These are phyloP conservation scores for Trypanosoma rangeli DNA, from an alignment of 208 protist species.

Conservation along the genomic window DNA sequence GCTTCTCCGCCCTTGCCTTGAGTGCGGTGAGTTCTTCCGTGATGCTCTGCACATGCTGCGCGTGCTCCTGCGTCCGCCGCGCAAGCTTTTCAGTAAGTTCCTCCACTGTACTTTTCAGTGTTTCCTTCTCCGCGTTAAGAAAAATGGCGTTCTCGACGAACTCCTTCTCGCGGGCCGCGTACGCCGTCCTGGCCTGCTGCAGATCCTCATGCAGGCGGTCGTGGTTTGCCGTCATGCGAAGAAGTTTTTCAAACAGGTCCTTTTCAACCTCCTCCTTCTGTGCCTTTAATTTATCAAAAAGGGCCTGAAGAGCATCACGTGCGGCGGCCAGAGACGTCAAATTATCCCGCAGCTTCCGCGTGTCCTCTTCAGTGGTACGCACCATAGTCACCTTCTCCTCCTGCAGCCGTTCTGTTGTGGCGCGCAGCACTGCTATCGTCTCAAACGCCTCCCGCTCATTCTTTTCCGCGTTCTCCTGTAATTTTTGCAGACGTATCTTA, in stretches of 20 bases:
- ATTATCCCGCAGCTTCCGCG: slow-evolving; percentile 32
- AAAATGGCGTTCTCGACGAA: slow-evolving; percentile 79
- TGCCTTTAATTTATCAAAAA: slow-evolving; percentile 36
- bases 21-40: slow-evolving; percentile 45
- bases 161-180: slow-evolving; percentile 64
- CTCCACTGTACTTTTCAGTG: slow-evolving; percentile 48
- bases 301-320: slow-evolving; percentile 26
- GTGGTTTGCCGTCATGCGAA: slow-evolving; percentile 73
- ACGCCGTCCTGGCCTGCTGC: slow-evolving; percentile 33
- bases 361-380: slow-evolving; percentile 31
- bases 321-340: slow-evolving; percentile 24
- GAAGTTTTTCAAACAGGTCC: slow-evolving; percentile 74
- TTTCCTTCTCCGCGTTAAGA: slow-evolving; percentile 77
- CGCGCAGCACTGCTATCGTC: slow-evolving; percentile 66
- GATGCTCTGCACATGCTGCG: slow-evolving; percentile 40
- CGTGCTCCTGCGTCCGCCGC: slow-evolving; percentile 36
- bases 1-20: slow-evolving; percentile 31
- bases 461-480: slow-evolving; percentile 76
- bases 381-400: slow-evolving; percentile 33
- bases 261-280: slow-evolving; percentile 42
- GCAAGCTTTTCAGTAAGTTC: slow-evolving; percentile 46
- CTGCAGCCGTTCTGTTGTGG: slow-evolving; percentile 47
- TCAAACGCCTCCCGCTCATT: slow-evolving; percentile 77
- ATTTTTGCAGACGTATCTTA: slow-evolving; percentile 61
- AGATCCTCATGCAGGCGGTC: slow-evolving; percentile 57